Conservation (phyloP, 2,329 filamentous ascomycete genomes). For the Rutstroemia sp. region DNA sequence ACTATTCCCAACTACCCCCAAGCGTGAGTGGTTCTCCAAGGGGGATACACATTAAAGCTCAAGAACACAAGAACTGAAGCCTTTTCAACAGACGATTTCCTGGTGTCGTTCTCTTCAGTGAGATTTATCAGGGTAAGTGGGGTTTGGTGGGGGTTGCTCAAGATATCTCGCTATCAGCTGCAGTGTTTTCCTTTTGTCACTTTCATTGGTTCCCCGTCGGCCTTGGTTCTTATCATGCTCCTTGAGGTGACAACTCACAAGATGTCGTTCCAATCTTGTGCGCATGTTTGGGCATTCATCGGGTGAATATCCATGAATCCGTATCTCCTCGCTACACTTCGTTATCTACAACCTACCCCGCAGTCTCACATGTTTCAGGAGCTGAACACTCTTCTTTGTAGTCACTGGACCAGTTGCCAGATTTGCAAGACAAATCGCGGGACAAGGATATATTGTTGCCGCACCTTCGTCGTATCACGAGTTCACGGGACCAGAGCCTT, state of each 20-base stretch:
- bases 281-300: no score
- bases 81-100: constrained; percentile 56
- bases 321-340: not conserved
- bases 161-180: not conserved
- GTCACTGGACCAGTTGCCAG: constrained; percentile 86
- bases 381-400: constrained; percentile 29
- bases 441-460: constrained; percentile 88
- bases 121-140: constrained; percentile 82
- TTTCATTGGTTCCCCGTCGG: not conserved
- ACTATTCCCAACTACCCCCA: constrained; percentile 78
- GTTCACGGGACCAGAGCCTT: constrained; percentile 75
- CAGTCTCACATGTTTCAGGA: constrained; percentile 3
- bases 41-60: not conserved
- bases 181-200: not conserved
- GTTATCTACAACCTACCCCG: constrained; percentile 5
- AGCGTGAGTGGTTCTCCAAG: constrained; percentile 46
- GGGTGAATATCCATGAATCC: no score
- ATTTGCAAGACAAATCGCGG: constrained; percentile 85
- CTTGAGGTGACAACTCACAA: not conserved
- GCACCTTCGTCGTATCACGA: constrained; percentile 90
- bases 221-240: not conserved
- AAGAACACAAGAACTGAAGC: constrained; percentile 7
- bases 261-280: not conserved
- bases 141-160: constrained; percentile 1
- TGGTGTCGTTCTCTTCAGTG: constrained; percentile 80